A percentile compares a stretch with the other conserved stretches of the same genome.
phyloP scores from a whole-genome alignment of 495 filamentous ascomycete species.

The Terfezia boudieri region DNA sequence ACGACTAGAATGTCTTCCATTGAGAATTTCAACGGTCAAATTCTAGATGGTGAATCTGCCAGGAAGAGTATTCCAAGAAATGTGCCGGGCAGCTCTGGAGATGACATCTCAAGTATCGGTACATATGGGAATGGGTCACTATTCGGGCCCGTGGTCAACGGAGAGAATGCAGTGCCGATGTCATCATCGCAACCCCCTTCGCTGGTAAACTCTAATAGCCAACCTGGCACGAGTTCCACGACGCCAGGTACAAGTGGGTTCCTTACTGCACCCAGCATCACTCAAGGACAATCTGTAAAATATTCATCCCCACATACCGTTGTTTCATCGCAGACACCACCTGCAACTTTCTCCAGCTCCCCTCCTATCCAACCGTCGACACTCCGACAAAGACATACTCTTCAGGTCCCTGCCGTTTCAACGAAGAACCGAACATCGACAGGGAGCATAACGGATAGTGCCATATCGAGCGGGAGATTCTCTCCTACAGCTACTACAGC shows the following conservation, averaged over 20 bases:
- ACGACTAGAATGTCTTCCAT: background rate
- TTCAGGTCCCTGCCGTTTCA: conserved; percentile 53
- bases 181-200: background rate
- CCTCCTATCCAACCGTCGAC: background rate
- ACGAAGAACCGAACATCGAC: conserved; percentile 27
- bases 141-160: background rate
- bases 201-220: background rate
- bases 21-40: background rate
- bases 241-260: background rate
- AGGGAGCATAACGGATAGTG: conserved; percentile 36
- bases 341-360: background rate
- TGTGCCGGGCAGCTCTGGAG: background rate
- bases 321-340: background rate
- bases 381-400: conserved; percentile 52
- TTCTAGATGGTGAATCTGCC: background rate
- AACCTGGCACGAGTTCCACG: background rate
- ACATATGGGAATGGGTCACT: background rate
- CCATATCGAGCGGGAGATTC: conserved; percentile 52
- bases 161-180: background rate
- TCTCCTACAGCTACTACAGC: conserved; percentile 36
- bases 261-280: background rate
- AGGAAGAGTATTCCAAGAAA: background rate
- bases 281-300: background rate
- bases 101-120: background rate
- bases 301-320: background rate